Evolutionary conservation across 2,329 filamentous ascomycete species (phyloP).

Genomic region (Curvularia lunata): DNA sequence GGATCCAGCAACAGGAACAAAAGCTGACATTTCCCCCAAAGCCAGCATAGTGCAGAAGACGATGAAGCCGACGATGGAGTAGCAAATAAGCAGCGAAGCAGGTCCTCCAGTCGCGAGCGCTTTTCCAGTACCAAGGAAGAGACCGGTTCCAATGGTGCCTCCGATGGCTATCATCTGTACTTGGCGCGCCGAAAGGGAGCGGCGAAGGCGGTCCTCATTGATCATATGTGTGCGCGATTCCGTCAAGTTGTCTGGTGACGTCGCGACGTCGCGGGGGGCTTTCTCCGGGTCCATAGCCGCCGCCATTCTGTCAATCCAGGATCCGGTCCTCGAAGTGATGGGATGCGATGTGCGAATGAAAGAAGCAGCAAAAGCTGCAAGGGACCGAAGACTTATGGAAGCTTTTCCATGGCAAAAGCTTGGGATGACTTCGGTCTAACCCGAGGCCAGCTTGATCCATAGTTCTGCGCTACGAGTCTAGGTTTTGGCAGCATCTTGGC

Average conservation of each 20-base stretch:
- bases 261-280: conserved; percentile 15
- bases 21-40: conserved; percentile 49
- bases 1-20: conserved; percentile 44
- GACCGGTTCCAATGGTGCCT: conserved; percentile 65
- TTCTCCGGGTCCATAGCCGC: conserved; percentile 26
- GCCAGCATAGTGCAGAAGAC: conserved; percentile 47
- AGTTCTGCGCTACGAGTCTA: conserved; percentile 13
- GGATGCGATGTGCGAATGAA: background rate
- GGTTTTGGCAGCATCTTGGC: conserved; percentile 7
- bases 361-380: background rate
- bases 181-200: conserved; percentile 53
- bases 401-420: conserved; percentile 33
- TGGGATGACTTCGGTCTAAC: conserved; percentile 8
- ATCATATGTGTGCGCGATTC: conserved; percentile 20
- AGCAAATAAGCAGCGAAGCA: conserved; percentile 44
- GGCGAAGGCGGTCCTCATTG: conserved; percentile 34
- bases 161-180: conserved; percentile 68
- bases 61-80: conserved; percentile 43
- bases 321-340: background rate
- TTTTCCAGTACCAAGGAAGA: conserved; percentile 64
- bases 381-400: conserved; percentile 15
- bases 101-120: conserved; percentile 58
- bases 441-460: conserved; percentile 3
- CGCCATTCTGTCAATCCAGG: conserved; percentile 11
- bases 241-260: conserved; percentile 20